These are phyloP conservation scores for Avena eriantha DNA, from an alignment of 176 grass and related monocot genomes.

Conservation along the genomic window DNA sequence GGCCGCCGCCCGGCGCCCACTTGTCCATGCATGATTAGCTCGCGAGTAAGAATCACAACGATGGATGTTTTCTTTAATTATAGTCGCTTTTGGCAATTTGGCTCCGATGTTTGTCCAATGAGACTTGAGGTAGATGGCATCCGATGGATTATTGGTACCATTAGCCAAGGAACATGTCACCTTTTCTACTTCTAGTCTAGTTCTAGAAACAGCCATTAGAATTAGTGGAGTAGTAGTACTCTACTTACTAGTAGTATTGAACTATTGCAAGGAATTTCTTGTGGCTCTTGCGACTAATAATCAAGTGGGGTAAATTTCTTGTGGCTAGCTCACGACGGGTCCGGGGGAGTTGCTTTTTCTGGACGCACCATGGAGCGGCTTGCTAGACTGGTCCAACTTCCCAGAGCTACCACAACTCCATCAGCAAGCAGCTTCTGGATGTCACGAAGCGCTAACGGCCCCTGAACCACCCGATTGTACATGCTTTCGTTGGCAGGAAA, in stretches of 20 bases:
- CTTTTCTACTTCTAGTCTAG: not conserved
- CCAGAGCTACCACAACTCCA: not conserved
- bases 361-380: not conserved
- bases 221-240: not conserved
- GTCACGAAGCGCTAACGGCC: constrained; percentile 28
- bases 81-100: not conserved
- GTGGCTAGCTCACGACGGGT: not conserved
- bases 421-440: constrained; percentile 15
- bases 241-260: not conserved
- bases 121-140: not conserved
- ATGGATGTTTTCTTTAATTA: not conserved
- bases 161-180: not conserved
- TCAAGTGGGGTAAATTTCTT: not conserved
- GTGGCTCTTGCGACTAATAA: not conserved
- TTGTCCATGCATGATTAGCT: not conserved
- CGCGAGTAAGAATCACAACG: not conserved
- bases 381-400: not conserved
- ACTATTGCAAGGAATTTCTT: not conserved
- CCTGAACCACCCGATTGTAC: not conserved
- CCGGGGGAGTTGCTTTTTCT: too few species aligned
- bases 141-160: not conserved
- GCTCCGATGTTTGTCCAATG: not conserved
- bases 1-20: not conserved
- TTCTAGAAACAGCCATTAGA: not conserved
- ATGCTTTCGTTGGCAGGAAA: constrained; percentile 18